Percentiles rank a stretch among this genome's conserved stretches.
Evolutionary conservation across 176 grass and related monocot genomes (phyloP).

Genomic region (Alloteropsis semialata): DNA sequence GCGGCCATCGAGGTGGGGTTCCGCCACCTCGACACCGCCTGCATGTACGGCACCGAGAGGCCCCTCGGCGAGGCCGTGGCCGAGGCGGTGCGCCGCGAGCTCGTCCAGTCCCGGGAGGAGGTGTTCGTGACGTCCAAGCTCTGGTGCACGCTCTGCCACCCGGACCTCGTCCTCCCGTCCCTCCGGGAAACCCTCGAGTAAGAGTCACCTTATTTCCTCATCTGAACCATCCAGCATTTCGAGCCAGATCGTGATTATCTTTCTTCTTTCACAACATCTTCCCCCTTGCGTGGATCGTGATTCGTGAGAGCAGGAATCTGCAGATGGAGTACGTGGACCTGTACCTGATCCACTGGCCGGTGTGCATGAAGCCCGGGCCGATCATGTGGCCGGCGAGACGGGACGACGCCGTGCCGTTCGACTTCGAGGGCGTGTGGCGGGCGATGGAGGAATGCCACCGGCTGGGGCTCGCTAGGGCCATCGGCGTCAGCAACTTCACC

Average conservation of each 20-base stretch:
- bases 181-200: slow-evolving; percentile 48
- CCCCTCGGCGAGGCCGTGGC: slow-evolving; percentile 42
- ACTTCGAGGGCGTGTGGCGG: slow-evolving; percentile 52
- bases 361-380: slow-evolving; percentile 33
- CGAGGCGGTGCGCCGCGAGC: slow-evolving; percentile 29
- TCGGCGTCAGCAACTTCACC: slow-evolving; percentile 81
- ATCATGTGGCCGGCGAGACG: background rate
- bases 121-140: slow-evolving; percentile 74
- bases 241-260: no score
- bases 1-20: slow-evolving; percentile 51
- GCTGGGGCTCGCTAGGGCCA: slow-evolving; percentile 46
- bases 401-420: slow-evolving; percentile 44
- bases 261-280: no score
- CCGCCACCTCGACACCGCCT: slow-evolving; percentile 67
- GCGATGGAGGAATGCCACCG: slow-evolving; percentile 70
- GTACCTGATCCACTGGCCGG: slow-evolving; percentile 65
- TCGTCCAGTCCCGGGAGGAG: slow-evolving; percentile 47
- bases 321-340: slow-evolving; percentile 72
- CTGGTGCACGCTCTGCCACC: slow-evolving; percentile 58
- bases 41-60: slow-evolving; percentile 35
- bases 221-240: no score
- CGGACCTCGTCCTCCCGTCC: slow-evolving; percentile 47
- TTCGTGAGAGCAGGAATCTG: slow-evolving; percentile 20
- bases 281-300: no score
- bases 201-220: background rate